A percentile compares a stretch with the other conserved stretches of the same genome.
phyloP scores from a whole-genome alignment of 1,139 yeast species.

The Hanseniaspora gamundiae region DNA sequence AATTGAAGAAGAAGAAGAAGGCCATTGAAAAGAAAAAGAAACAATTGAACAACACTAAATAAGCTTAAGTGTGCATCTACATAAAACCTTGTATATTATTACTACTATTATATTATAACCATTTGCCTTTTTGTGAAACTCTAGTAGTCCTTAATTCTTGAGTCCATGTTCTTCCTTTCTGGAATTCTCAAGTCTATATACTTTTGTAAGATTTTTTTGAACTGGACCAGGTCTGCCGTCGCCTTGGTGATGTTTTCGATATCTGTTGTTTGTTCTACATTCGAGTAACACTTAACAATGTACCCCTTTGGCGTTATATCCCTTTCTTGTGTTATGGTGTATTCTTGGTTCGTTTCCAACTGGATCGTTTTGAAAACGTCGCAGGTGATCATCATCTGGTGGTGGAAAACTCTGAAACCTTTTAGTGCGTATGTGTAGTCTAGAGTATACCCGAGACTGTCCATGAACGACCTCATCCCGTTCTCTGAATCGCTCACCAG shows the following conservation, averaged over 20 bases:
- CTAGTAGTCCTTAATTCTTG: constrained; percentile 34
- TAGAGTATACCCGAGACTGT: constrained; percentile 59
- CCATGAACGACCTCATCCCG: constrained; percentile 31
- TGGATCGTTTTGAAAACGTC: neutral
- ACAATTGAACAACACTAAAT: constrained; percentile 34
- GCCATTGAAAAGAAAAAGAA: constrained; percentile 59
- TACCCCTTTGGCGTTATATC: constrained; percentile 25
- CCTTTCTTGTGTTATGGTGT: constrained; percentile 2
- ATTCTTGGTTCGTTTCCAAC: neutral
- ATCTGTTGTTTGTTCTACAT: constrained; percentile 63
- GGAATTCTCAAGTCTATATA: constrained; percentile 60
- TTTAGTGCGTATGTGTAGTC: constrained; percentile 55
- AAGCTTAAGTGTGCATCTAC: no score
- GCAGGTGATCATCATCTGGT: constrained; percentile 3
- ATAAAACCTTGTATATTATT: constrained; percentile 1
- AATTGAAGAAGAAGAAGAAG: constrained; percentile 66
- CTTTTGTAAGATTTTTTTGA: constrained; percentile 57
- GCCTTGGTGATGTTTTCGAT: constrained; percentile 60
- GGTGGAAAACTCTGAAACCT: constrained; percentile 34
- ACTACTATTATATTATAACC: neutral
- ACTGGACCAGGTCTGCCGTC: constrained; percentile 43
- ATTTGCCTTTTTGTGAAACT: no score
- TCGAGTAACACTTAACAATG: constrained; percentile 52
- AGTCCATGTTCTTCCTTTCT: constrained; percentile 71
- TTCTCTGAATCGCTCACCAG: constrained; percentile 29